These are phyloP conservation scores for Sarcocystis neurona DNA, from an alignment of 169 alveolate genomes.

Conservation along the genomic window DNA sequence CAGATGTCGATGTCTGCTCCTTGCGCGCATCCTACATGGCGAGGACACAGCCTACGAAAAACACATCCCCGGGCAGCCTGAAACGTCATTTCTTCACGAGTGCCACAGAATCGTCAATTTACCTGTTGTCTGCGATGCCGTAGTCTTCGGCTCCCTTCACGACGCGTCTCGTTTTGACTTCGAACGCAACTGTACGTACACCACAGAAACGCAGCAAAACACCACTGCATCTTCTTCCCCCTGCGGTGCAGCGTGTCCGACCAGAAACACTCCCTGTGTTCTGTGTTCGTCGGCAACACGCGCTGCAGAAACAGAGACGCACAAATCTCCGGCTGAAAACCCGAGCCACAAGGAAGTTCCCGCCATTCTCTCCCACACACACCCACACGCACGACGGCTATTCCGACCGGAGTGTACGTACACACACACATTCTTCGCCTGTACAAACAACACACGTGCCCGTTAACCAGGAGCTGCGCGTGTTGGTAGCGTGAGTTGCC, in stretches of 20 bases:
- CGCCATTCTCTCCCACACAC: background rate
- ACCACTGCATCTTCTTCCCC: too few relatives aligned
- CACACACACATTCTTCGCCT: too few relatives aligned
- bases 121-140: constrained; percentile 89
- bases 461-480: too few relatives aligned
- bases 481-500: too few relatives aligned
- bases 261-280: too few relatives aligned
- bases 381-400: background rate
- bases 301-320: background rate
- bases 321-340: background rate
- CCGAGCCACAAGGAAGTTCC: background rate
- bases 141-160: constrained; percentile 88
- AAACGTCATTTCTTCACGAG: background rate
- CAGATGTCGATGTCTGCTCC: too few relatives aligned
- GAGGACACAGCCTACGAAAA: background rate
- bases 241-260: too few relatives aligned
- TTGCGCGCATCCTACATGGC: background rate
- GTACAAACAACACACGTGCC: too few relatives aligned
- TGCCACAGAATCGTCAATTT: background rate
- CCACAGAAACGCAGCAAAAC: background rate
- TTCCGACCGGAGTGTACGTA: background rate
- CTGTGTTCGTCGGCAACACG: background rate
- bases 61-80: background rate
- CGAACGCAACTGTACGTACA: constrained; percentile 81
- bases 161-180: constrained; percentile 84